These are phyloP conservation scores for Huntiella decipiens DNA, from an alignment of 2,329 filamentous ascomycete species.

Conservation along the genomic window DNA sequence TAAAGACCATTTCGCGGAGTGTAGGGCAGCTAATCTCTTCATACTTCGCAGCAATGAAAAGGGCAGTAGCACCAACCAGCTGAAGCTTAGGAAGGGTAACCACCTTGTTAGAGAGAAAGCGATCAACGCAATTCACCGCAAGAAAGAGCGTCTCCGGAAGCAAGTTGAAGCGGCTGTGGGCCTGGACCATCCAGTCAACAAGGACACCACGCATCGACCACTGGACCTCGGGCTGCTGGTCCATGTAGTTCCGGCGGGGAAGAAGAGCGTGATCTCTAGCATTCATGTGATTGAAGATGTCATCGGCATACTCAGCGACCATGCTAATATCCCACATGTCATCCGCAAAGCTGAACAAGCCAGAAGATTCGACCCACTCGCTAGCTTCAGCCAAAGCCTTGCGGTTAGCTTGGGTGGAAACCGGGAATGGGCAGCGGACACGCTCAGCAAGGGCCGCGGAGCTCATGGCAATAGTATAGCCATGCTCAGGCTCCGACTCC, in stretches of 20 bases:
- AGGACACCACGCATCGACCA: slow-evolving; percentile 97
- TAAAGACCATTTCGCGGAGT: slow-evolving; percentile 87
- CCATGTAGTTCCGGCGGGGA: slow-evolving; percentile 90
- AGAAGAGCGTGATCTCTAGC: slow-evolving; percentile 33
- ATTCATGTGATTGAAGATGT: slow-evolving; percentile 49
- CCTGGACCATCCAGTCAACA: slow-evolving; percentile 96
- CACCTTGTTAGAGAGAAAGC: slow-evolving; percentile 85
- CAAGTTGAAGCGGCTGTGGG: slow-evolving; percentile 77
- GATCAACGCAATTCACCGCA: slow-evolving; percentile 90
- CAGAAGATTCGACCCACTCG: slow-evolving; percentile 46
- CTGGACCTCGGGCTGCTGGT: slow-evolving; percentile 87
- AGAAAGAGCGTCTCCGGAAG: slow-evolving; percentile 91
- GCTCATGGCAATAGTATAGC: background rate
- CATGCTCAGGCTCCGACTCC: slow-evolving; percentile 62
- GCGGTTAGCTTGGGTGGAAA: slow-evolving; percentile 46
- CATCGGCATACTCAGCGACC: slow-evolving; percentile 91
- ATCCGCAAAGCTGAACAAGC: slow-evolving; percentile 54
- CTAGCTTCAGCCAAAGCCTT: slow-evolving; percentile 53
- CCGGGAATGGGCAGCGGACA: slow-evolving; percentile 48
- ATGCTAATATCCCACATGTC: slow-evolving; percentile 96
- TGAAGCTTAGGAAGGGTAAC: slow-evolving; percentile 91
- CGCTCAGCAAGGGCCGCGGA: slow-evolving; percentile 16
- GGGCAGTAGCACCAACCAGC: slow-evolving; percentile 84
- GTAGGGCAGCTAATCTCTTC: slow-evolving; percentile 98
- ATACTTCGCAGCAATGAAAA: slow-evolving; percentile 93